Percentiles rank a stretch among this genome's conserved stretches.
phyloP scores from a whole-genome alignment of 495 filamentous ascomycete species.

The Echria macrotheca region DNA sequence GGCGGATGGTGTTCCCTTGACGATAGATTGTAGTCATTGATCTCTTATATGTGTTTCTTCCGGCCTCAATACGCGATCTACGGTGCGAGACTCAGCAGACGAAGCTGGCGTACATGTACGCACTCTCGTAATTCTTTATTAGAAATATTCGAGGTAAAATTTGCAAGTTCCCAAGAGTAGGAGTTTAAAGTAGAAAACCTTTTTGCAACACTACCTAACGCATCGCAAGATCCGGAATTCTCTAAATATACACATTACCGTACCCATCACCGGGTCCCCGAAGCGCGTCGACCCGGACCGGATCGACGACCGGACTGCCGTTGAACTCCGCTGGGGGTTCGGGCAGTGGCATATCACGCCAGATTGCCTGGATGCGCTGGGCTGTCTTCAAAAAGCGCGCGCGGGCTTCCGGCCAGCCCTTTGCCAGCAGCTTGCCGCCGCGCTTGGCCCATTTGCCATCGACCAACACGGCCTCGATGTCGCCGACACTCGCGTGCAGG shows the following conservation, averaged over 20 bases:
- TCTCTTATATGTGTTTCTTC: too few relatives aligned
- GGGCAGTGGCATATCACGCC: background rate
- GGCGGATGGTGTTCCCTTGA: too few relatives aligned
- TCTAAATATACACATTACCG: slow-evolving; percentile 8
- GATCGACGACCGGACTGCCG: slow-evolving; percentile 2
- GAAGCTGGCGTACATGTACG: too few relatives aligned
- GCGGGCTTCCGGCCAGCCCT: slow-evolving; percentile 20
- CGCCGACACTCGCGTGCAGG: slow-evolving; percentile 43
- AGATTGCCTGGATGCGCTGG: slow-evolving; percentile 17
- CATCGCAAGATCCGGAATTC: too few relatives aligned
- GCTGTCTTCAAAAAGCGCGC: slow-evolving; percentile 27
- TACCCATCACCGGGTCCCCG: slow-evolving; percentile 14
- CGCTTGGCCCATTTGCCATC: slow-evolving; percentile 40
- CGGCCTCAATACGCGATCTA: too few relatives aligned
- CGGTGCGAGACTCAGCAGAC: too few relatives aligned
- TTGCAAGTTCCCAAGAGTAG: too few relatives aligned
- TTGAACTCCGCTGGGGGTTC: background rate
- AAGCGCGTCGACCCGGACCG: slow-evolving; percentile 9
- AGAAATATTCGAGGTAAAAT: too few relatives aligned
- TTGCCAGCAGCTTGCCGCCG: slow-evolving; percentile 28
- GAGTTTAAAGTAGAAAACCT: too few relatives aligned
- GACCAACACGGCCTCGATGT: slow-evolving; percentile 44
- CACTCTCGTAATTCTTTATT: too few relatives aligned
- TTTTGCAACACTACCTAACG: too few relatives aligned
- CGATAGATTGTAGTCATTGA: too few relatives aligned